Base-by-base conservation (phyloP, 1,284 basidiomycete genomes). In the Malassezia sp. region DNA sequence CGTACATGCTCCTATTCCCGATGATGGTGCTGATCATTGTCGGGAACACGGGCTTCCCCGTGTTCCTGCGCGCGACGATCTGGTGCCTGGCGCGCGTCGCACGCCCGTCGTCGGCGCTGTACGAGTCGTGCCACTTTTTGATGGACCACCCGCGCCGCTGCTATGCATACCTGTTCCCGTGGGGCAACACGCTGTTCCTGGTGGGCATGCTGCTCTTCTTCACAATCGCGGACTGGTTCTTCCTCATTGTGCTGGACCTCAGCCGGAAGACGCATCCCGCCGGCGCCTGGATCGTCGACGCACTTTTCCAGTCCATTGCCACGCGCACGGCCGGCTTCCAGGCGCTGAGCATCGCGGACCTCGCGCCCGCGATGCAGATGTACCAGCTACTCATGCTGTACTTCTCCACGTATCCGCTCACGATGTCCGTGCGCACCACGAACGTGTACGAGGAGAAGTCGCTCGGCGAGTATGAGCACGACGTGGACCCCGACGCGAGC, bases 141-240 rank as follows among this genome's bases (percentile, higher is more conserved):
- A 78, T 97, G 15, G 89, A 96, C 65, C 91, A 96, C 64, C 91
- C 91, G n/a, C 79, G 90, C 20, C 79, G 90, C 49, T 77, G 91
- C 73, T 96, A 87, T 67, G 80, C 91, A 32, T 90, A 93, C 70
- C 78, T 97, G 6, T 96, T 97, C 63, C 91, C 91, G 0, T 82
- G 86, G 0, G 59, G 59, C 56, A 89, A 96, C 67, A 96, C 90
- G 2, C 91, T 88, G 86, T 86, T 90, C 60, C 77, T 95, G 12
- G 56, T 87, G 0, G 66, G 73, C 2, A 80, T 93, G 33, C 32
- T 83, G 8, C 74, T 95, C 26, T 87, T 80, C 53, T 67, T 76
- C 29, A 81, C 81, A 36, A 7, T 36, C 21, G 21, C 29, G 17
- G 88, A 95, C 73, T 93, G 85, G 80, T 75, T 89, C 43, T 82